Evolutionary conservation across 805 yeast genomes (phyloP), one percentile per base, ranked within the genome.

Genomic region (Maudiozyma turicensis): DNA sequence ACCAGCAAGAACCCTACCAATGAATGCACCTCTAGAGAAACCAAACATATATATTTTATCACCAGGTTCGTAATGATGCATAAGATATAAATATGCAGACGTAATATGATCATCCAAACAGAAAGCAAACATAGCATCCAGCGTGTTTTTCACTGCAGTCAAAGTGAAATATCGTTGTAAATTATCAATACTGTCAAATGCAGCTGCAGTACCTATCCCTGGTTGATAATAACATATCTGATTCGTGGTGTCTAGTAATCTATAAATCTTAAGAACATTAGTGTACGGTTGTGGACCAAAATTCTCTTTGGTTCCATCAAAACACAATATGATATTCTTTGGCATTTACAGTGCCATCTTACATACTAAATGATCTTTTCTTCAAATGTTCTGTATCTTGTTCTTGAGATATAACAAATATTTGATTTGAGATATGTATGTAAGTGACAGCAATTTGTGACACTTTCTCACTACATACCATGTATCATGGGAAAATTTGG

Each of bases 151-250:
- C 2, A 63, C n/a, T 33, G 50, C 51, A 1, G 58, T 46, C 46
- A 50, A 39, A 8, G 59, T 49, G 37, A 58, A 43, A 34, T 45
- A 44, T 45, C 62, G 49, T 50, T 60, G 52, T 26, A 49, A 15
- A 43, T 57, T 55, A 31, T 53, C 53, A 10, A 59, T 60, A 1
- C 59, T 47, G 41, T 74, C 76, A 9, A 74, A 69, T 14, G 68
- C 63, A 52, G 78, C 73, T 3, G 71, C 65, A 9, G 76, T 73
- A 0, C 88, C 87, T 29, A 82, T 73, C 0, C 87, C 87, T 1
- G 86, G 83, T 56, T 81, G 86, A 56, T 81, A 81, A 56, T 81
- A 81, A 56, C 84, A 80, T 38, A 76, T 52, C 54, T 80, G 84
- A 6, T 53, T 46, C 42, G 70, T 71, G 50, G 74, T 77, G 11